Evolutionary conservation across 1,284 basidiomycete species (phyloP), one percentile per base, ranked within the genome.

Genomic region (Trichosporon asahii): DNA sequence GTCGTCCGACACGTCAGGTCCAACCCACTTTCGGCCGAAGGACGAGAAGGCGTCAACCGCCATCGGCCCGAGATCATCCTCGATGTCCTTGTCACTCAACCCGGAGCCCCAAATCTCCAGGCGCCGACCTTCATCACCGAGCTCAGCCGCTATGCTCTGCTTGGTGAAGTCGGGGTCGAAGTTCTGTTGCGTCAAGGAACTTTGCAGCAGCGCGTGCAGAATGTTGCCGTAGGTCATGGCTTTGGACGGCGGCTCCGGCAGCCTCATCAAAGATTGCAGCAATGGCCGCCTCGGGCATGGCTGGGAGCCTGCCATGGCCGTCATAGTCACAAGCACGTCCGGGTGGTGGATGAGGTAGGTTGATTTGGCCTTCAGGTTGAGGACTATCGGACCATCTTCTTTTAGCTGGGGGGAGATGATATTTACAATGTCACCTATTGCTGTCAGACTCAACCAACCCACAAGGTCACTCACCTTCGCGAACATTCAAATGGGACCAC

Each of bases 301-400:
- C 3, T 91, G 86, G 0, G 94, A 89, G 71, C 89, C 91, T 3
- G 94, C 90, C 25, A 97, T 89, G 0, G 91, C 88, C 0, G 95
- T 96, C 49, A 93, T 91, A 1, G 95, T 95, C 63, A 97, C 83
- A 65, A 98, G 90, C 60, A 93, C 84, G 81, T 98, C 95, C 1
- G 95, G 95, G 77, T 97, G 93, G 57, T 90, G 89, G 71, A 98
- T 90, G 68, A 97, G 69, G 68, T 83, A 82, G 18, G 80, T 76
- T 0, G 75, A 69, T 0, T 81, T 77, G 70, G 82, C 76, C 70
- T 77, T 76, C 72, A 78, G 77, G 0, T 80, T 77, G 44, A 84
- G 70, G 15, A 75, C 64, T 46, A 83, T 78, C 0, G 76, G 73
- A 0, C 15, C 61, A n/a, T 67, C 64, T 9, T 64, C 29, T 75